Conservation (phyloP, 1,139 yeast species). For the Yamadazyma triangularis region DNA sequence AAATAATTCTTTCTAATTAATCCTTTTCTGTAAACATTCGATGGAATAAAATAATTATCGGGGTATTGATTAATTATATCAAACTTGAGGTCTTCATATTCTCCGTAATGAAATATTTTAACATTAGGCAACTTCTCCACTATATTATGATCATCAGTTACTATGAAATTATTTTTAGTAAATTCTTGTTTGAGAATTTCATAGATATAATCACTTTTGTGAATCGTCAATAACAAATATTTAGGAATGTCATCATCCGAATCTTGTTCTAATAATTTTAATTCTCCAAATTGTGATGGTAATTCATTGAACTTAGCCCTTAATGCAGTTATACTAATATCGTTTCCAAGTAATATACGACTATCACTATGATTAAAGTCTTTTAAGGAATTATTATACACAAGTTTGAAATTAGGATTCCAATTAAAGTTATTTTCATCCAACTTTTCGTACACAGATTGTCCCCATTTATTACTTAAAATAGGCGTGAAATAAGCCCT, state of each 20-base stretch:
- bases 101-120: slow-evolving; percentile 70
- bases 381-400: slow-evolving; percentile 54
- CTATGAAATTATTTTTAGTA: slow-evolving; percentile 17
- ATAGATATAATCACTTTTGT: slow-evolving; percentile 49
- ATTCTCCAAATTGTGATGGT: slow-evolving; percentile 53
- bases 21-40: slow-evolving; percentile 83
- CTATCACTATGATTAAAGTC: slow-evolving; percentile 55
- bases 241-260: slow-evolving; percentile 2
- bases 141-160: slow-evolving; percentile 22
- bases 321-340: slow-evolving; percentile 76
- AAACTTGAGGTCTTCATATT: slow-evolving; percentile 83
- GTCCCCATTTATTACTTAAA: slow-evolving; percentile 69
- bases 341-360: slow-evolving; percentile 47
- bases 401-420: slow-evolving; percentile 77
- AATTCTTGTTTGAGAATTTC: slow-evolving; percentile 49
- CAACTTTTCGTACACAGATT: slow-evolving; percentile 43
- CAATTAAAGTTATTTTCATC: slow-evolving; percentile 51
- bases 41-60: slow-evolving; percentile 58
- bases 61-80: slow-evolving; percentile 47
- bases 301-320: slow-evolving; percentile 67
- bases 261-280: slow-evolving; percentile 27
- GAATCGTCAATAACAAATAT: slow-evolving; percentile 28
- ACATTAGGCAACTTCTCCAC: slow-evolving; percentile 15
- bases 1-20: slow-evolving; percentile 85
- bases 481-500: slow-evolving; percentile 72